These are phyloP conservation scores for maize (Zea mays) DNA, from an alignment of 176 grass and related monocot species.

Conservation along the genomic window Zm-B73-REFERENCE-NAM-5.0 NC_050102.1:171153001-171153500, in stretches of 20 bases:
- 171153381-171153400: neutral
- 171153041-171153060: slow-evolving; percentile 27
- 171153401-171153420: slow-evolving; percentile 20
- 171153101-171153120: slow-evolving; percentile 23
- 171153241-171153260: slow-evolving; percentile 30
- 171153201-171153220: neutral
- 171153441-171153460: no score
- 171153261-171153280: slow-evolving; percentile 11
- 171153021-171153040: neutral
- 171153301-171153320: no score
- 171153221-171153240: neutral
- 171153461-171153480: no score
- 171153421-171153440: neutral
- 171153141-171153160: slow-evolving; percentile 25
- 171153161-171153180: slow-evolving; percentile 6
- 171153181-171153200: slow-evolving; percentile 36
- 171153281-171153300: no score
- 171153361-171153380: no score
- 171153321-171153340: no score
- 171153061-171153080: slow-evolving; percentile 29
- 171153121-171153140: slow-evolving; percentile 15
- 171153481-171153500: no score
- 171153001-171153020: slow-evolving; percentile 16
- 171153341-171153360: no score
- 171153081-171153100: slow-evolving; percentile 27